Conservation (phyloP, 139 green algal species). For the Picochlorum sp. region DNA sequence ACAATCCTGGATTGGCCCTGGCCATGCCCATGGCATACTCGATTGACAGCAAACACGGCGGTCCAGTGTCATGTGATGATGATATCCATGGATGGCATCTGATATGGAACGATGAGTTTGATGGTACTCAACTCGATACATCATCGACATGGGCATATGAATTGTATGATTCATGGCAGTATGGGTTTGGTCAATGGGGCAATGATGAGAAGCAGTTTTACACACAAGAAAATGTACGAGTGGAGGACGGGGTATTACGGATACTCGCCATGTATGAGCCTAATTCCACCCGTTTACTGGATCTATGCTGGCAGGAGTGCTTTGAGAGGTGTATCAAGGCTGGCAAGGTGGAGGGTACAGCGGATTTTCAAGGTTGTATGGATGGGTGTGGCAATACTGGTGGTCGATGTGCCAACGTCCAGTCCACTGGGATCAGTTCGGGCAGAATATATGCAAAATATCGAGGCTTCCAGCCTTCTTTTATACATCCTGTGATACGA, state of each 20-base stretch:
- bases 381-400: neutral
- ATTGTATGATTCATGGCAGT: slow-evolving; percentile 7
- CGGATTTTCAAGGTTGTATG: neutral
- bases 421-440: neutral
- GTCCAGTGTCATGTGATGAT: no score
- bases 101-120: slow-evolving; percentile 3
- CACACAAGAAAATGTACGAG: slow-evolving; percentile 7
- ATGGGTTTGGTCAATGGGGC: slow-evolving; percentile 7
- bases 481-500: neutral
- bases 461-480: neutral
- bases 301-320: slow-evolving; percentile 7
- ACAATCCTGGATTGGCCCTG: no score
- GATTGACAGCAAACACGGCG: no score
- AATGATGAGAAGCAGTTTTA: slow-evolving; percentile 10
- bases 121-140: neutral
- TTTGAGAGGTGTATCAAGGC: slow-evolving; percentile 3
- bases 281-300: neutral
- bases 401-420: neutral
- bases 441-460: neutral
- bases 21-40: no score
- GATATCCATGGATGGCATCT: neutral
- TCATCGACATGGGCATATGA: slow-evolving; percentile 4
- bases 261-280: slow-evolving; percentile 1
- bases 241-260: neutral
- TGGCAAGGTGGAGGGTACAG: neutral